Conservation (phyloP, 345 rosid species). For the Eucalyptus virginea region DNA sequence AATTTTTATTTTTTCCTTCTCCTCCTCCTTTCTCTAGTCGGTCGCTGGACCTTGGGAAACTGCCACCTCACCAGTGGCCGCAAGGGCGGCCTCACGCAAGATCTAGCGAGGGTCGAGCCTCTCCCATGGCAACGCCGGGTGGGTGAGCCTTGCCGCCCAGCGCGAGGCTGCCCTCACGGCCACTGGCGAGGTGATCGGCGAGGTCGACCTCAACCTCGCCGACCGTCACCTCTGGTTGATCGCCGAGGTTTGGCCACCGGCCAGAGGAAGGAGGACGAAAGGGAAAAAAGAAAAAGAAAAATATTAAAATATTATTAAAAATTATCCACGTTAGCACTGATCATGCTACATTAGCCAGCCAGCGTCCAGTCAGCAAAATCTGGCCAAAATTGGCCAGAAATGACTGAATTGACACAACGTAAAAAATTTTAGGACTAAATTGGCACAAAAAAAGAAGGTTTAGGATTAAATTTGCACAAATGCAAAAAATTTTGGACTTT, state of each 20-base stretch:
- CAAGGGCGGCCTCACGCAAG: accelerated
- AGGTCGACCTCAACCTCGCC: too few species aligned
- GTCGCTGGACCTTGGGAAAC: accelerated
- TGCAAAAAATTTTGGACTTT: too few species aligned
- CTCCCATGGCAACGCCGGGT: accelerated
- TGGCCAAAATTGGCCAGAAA: accelerated
- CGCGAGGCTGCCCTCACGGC: accelerated
- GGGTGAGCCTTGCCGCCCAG: too few species aligned
- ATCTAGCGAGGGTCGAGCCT: too few species aligned
- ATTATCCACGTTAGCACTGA: accelerated
- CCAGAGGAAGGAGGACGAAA: too few species aligned
- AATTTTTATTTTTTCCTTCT: too few species aligned
- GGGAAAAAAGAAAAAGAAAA: too few species aligned
- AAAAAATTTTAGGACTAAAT: too few species aligned
- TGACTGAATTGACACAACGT: too few species aligned
- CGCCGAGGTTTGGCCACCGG: accelerated
- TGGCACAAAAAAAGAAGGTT: accelerated
- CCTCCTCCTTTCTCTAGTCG: too few species aligned
- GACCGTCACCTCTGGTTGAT: accelerated
- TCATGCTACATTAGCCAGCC: accelerated
- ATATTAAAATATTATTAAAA: too few species aligned
- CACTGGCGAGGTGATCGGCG: accelerated
- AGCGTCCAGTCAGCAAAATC: accelerated
- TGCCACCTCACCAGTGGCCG: accelerated
- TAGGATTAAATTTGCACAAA: too few species aligned